Evolutionary conservation across 768 basidiomycete genomes (phyloP).

Genomic region (Tremella fuciformis): DNA sequence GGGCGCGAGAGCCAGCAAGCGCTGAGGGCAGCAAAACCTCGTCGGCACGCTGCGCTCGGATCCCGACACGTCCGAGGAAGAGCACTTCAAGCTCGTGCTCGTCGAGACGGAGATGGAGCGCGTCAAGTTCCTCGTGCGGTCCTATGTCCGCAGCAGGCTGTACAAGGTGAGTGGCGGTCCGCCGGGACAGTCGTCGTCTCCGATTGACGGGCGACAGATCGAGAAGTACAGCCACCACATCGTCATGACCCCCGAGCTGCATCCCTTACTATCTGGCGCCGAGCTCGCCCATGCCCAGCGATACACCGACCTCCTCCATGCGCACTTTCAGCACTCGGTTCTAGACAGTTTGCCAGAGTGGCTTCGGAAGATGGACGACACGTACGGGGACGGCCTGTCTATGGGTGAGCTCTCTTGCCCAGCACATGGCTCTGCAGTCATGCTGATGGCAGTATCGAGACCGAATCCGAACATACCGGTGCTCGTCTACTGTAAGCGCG

Average conservation of each 20-base stretch:
- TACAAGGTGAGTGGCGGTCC: conserved; percentile 63
- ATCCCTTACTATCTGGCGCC: conserved; percentile 73
- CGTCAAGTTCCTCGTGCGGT: conserved; percentile 85
- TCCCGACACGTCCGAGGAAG: conserved; percentile 81
- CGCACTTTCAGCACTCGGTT: conserved; percentile 75
- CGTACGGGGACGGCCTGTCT: conserved; percentile 69
- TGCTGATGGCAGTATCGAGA: conserved; percentile 61
- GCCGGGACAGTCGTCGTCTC: too few relatives aligned
- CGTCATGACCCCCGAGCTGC: conserved; percentile 65
- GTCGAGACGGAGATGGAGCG: conserved; percentile 93
- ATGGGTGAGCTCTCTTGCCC: conserved; percentile 47
- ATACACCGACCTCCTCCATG: conserved; percentile 70
- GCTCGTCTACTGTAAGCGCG: conserved; percentile 71
- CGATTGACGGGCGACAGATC: conserved; percentile 58
- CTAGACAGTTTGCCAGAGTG: conserved; percentile 75
- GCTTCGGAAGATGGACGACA: conserved; percentile 74
- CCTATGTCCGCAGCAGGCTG: conserved; percentile 79
- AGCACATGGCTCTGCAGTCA: conserved; percentile 1
- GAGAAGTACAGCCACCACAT: conserved; percentile 84
- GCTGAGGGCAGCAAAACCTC: conserved; percentile 67
- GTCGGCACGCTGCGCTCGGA: conserved; percentile 69
- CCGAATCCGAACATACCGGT: conserved; percentile 76
- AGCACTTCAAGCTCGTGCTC: conserved; percentile 87
- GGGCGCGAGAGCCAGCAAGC: too few relatives aligned
- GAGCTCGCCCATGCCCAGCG: conserved; percentile 62